These are phyloP conservation scores for Trichoderma oligosporum DNA, from an alignment of 2,329 filamentous ascomycete genomes.

Conservation along the genomic window DNA sequence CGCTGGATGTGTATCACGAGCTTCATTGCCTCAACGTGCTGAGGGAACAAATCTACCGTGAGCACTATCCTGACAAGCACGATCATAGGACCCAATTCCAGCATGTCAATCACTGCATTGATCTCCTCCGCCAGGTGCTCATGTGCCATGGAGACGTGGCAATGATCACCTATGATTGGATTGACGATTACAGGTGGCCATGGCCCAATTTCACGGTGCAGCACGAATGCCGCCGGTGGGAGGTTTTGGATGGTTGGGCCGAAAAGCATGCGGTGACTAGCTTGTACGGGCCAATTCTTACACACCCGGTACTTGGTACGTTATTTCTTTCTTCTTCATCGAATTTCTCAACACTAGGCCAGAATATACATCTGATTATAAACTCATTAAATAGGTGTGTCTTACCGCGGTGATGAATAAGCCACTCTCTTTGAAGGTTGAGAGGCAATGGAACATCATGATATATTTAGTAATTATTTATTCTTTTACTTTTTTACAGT, in stretches of 20 bases:
- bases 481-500: too few relatives aligned
- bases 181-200: neutral
- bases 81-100: neutral
- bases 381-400: too few relatives aligned
- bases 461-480: too few relatives aligned
- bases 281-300: too few relatives aligned
- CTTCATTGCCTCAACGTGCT: neutral
- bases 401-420: too few relatives aligned
- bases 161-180: neutral
- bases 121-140: slow-evolving; percentile 18
- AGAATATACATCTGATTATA: too few relatives aligned
- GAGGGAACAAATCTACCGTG: neutral
- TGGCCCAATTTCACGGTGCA: neutral
- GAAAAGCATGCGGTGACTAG: too few relatives aligned
- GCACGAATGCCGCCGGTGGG: neutral
- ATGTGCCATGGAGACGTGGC: slow-evolving; percentile 19
- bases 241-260: neutral
- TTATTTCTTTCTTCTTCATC: too few relatives aligned
- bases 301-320: too few relatives aligned
- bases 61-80: neutral
- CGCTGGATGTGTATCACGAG: neutral
- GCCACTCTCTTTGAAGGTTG: too few relatives aligned
- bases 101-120: slow-evolving; percentile 15
- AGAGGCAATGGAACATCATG: too few relatives aligned
- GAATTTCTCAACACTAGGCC: too few relatives aligned